A percentile compares a stretch with the other conserved stretches of the same genome.
Conservation (phyloP, 768 basidiomycete genomes). For the Boletales sp. region DNA sequence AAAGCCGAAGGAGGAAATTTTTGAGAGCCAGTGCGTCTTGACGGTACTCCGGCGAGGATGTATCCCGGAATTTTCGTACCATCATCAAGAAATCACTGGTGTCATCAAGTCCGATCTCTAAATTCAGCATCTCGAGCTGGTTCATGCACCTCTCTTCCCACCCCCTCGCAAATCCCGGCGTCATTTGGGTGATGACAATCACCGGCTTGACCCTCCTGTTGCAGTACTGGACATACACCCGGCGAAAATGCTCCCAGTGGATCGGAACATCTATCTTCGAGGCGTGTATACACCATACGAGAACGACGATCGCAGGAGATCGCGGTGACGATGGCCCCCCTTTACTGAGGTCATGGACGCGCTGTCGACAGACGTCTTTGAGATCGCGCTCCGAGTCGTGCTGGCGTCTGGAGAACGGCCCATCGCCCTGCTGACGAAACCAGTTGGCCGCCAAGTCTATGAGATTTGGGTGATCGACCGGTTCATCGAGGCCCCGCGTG, state of each 20-base stretch:
- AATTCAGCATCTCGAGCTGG: slow-evolving; percentile 10
- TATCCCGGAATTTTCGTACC: slow-evolving; percentile 15
- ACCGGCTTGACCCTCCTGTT: slow-evolving; percentile 22
- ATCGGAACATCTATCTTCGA: slow-evolving; percentile 25
- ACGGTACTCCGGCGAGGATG: slow-evolving; percentile 13
- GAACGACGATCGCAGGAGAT: slow-evolving; percentile 11
- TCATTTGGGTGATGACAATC: slow-evolving; percentile 25
- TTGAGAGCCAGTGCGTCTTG: slow-evolving; percentile 21
- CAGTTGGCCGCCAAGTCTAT: slow-evolving; percentile 17
- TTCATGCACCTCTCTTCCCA: slow-evolving; percentile 21
- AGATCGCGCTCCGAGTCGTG: slow-evolving; percentile 18
- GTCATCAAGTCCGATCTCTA: slow-evolving; percentile 2
- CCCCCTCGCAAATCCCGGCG: slow-evolving; percentile 3
- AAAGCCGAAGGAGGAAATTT: slow-evolving; percentile 14
- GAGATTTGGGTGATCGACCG: slow-evolving; percentile 19
- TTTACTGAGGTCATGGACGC: slow-evolving; percentile 10
- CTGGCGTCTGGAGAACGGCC: slow-evolving; percentile 13
- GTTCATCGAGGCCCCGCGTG: slow-evolving; percentile 27
- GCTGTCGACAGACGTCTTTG: slow-evolving; percentile 15
- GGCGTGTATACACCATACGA: slow-evolving; percentile 30
- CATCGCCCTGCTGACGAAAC: slow-evolving; percentile 20
- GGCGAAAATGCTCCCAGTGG: slow-evolving; percentile 27
- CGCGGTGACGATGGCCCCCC: slow-evolving; percentile 3
- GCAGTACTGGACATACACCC: slow-evolving; percentile 25
- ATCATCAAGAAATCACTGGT: slow-evolving; percentile 3